A percentile compares a stretch with the other conserved stretches of the same genome.
These are phyloP conservation scores for Monilinia polystroma DNA, from an alignment of 2,329 filamentous ascomycete species.

Conservation along the genomic window DNA sequence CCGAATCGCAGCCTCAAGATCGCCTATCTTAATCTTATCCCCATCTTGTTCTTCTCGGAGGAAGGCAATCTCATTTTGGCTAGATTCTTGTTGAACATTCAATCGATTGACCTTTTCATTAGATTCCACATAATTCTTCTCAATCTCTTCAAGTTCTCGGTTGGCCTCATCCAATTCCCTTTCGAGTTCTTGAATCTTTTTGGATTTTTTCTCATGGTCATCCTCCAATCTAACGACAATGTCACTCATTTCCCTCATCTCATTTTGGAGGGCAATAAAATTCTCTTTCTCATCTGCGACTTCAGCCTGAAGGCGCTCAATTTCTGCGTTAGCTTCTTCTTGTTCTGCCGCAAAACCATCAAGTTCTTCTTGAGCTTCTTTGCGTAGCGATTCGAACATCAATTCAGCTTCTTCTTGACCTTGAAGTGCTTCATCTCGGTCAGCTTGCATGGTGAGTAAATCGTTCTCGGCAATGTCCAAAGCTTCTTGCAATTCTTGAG, in stretches of 20 bases:
- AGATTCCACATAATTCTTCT: conserved; percentile 78
- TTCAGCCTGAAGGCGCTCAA: conserved; percentile 67
- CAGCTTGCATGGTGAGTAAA: conserved; percentile 72
- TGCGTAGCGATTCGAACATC: conserved; percentile 60
- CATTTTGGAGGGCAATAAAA: conserved; percentile 85
- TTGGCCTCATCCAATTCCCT: conserved; percentile 80
- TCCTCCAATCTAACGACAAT: conserved; percentile 85
- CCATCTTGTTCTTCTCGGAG: conserved; percentile 93
- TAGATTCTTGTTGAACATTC: conserved; percentile 87
- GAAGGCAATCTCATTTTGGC: conserved; percentile 91
- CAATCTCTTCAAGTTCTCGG: conserved; percentile 80
- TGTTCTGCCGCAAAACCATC: conserved; percentile 68
- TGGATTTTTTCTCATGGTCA: conserved; percentile 75
- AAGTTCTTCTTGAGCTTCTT: conserved; percentile 65
- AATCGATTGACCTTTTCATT: conserved; percentile 86
- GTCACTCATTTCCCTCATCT: conserved; percentile 90
- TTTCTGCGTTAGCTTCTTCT: conserved; percentile 70
- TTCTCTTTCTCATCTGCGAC: conserved; percentile 78
- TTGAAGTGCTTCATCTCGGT: conserved; percentile 81
- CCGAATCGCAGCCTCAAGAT: conserved; percentile 80
- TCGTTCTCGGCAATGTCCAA: conserved; percentile 78
- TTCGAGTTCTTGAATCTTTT: conserved; percentile 79
- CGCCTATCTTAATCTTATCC: conserved; percentile 97
- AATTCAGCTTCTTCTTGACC: conserved; percentile 57
- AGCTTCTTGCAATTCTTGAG: conserved; percentile 71